phyloP scores from a whole-genome alignment of 331 rosid species.

The Pyracantha coccinea region DNA sequence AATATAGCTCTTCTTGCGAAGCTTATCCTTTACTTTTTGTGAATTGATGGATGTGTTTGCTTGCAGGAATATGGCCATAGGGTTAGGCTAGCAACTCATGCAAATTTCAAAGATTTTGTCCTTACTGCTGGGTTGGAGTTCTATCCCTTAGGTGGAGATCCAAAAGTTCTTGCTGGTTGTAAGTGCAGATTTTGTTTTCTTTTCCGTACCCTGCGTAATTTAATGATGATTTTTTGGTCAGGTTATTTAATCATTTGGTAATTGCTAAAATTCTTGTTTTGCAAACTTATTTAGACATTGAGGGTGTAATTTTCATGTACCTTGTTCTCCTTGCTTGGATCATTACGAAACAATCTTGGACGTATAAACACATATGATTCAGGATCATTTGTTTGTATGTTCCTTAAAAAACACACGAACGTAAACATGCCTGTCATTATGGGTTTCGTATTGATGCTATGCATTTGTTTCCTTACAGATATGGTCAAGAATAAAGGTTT shows the following conservation, averaged over 20 bases:
- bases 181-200: conserved; percentile 35
- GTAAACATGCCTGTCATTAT: neutral
- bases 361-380: too few species aligned
- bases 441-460: neutral
- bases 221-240: neutral
- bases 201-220: conserved; percentile 11
- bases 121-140: conserved; percentile 82
- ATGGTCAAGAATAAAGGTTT: conserved; percentile 98
- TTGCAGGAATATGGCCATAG: conserved; percentile 86
- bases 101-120: conserved; percentile 85
- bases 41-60: conserved; percentile 17
- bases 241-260: neutral
- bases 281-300: neutral
- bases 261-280: neutral
- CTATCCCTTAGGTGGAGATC: conserved; percentile 94
- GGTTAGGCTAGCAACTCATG: conserved; percentile 91
- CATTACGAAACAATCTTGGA: neutral
- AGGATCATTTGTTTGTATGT: neutral
- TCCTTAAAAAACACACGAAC: neutral
- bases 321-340: neutral
- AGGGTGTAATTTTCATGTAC: neutral
- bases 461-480: conserved; percentile 40
- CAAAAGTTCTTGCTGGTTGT: conserved; percentile 98
- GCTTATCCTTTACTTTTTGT: conserved; percentile 9
- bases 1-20: neutral